Evolutionary conservation across 768 basidiomycete species (phyloP), one percentile per base, ranked within the genome.

Genomic region (Pleurotus salmoneostramineus): DNA sequence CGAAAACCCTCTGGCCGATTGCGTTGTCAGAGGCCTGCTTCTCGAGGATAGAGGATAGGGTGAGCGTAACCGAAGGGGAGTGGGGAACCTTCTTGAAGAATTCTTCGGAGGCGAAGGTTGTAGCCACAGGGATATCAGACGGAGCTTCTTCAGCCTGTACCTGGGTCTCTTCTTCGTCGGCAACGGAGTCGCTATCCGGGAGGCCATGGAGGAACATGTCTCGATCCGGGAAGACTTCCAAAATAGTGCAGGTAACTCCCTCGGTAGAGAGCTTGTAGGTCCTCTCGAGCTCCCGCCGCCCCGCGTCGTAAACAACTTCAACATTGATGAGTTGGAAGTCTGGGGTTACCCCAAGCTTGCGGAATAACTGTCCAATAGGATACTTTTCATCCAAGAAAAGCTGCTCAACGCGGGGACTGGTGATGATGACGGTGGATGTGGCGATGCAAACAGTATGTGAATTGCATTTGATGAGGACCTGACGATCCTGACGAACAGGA

Each of bases 281-380:
- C 55, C 85, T 72, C 77, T 80, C 79, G 3, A 87, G 70, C 17
- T 68, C 63, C 34, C 60, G 57, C 21, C 35, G n/a, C n/a, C 15
- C 31, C 35, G 11, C 31, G 15, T 33, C 15, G 31, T 54, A 60
- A 10, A 77, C 75, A 15, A 79, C 57, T 3, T 81, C 83, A 15
- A 84, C 84, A n/a, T 69, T 69, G 35, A 83, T 66, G 1, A 89
- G 78, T 57, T 80, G 77, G 62, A 89, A 89, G 17, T 75, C 74
- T 0, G 87, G 87, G 2, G 74, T 71, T 33, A 73, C 74, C 37
- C 74, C 74, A 46, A 88, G 68, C 27, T 80, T 78, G 27, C 80
- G 72, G 68, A 88, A 87, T 58, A 84, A 81, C 66, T 89, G 88
- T 0, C 88, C 88, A 34, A 88, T 83, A 32, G 83, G 83, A 57